Percentiles rank a stretch among this genome's conserved stretches.
Conservation (phyloP, 2,329 filamentous ascomycete species). For the Hymenoscyphus scutula region DNA sequence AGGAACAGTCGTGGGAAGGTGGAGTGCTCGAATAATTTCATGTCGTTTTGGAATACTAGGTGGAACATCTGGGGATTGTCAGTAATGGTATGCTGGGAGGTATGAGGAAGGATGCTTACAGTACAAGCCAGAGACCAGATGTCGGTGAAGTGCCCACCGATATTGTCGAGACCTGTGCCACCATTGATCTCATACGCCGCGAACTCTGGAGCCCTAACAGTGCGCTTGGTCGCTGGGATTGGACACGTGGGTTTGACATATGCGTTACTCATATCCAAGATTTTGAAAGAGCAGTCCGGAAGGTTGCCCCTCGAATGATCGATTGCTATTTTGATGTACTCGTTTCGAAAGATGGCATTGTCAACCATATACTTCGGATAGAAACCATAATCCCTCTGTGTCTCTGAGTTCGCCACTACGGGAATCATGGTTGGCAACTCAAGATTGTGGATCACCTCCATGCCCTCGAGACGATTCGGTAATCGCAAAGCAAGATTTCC, state of each 20-base stretch:
- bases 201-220: neutral
- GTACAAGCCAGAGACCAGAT: neutral
- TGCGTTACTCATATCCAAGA: neutral
- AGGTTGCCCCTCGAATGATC: neutral
- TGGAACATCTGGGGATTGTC: neutral
- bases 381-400: neutral
- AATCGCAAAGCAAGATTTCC: neutral
- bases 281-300: neutral
- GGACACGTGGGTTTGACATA: neutral
- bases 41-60: neutral
- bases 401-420: neutral
- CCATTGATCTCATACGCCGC: neutral
- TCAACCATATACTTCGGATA: neutral
- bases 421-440: neutral
- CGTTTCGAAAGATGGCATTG: neutral
- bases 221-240: neutral
- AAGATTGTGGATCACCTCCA: neutral
- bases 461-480: neutral
- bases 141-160: neutral
- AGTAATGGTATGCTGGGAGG: neutral
- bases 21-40: neutral
- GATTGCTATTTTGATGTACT: neutral
- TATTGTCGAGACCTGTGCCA: neutral
- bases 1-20: neutral
- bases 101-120: neutral